A percentile compares a stretch with the other conserved stretches of the same genome.
Evolutionary conservation across 495 filamentous ascomycete genomes (phyloP).

Genomic region (Podospora pseudoanserina): DNA sequence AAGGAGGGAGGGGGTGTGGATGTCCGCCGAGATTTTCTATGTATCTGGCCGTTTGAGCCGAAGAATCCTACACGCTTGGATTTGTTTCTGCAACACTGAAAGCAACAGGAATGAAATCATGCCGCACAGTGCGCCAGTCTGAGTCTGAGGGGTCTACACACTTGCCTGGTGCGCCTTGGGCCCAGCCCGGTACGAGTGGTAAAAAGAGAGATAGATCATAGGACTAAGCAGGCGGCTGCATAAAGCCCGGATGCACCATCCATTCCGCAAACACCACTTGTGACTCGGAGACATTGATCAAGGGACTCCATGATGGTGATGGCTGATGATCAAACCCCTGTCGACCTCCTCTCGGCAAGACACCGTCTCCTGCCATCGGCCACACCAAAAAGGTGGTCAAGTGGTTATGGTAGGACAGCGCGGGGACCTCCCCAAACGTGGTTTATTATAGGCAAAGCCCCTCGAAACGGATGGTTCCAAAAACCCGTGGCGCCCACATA

Average conservation of each 20-base stretch:
- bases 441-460: neutral
- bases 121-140: conserved; percentile 16
- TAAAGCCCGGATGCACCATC: neutral
- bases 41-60: conserved; percentile 5
- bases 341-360: conserved; percentile 5
- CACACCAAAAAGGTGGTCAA: neutral
- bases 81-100: conserved; percentile 14
- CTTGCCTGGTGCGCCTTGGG: neutral
- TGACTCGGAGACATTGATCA: neutral
- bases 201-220: neutral
- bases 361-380: conserved; percentile 1
- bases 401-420: conserved; percentile 6
- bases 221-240: neutral
- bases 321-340: conserved; percentile 2
- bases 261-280: neutral
- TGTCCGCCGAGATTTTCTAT: neutral
- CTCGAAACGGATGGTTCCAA: neutral
- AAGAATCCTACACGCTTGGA: neutral
- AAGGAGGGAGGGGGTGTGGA: neutral
- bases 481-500: neutral
- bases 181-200: neutral
- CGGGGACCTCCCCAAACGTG: neutral
- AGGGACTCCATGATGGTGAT: neutral
- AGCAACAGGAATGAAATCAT: conserved; percentile 17
- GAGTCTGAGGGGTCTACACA: neutral